phyloP scores from a whole-genome alignment of 163 green algal species.

The Scenedesmus sp. region DNA sequence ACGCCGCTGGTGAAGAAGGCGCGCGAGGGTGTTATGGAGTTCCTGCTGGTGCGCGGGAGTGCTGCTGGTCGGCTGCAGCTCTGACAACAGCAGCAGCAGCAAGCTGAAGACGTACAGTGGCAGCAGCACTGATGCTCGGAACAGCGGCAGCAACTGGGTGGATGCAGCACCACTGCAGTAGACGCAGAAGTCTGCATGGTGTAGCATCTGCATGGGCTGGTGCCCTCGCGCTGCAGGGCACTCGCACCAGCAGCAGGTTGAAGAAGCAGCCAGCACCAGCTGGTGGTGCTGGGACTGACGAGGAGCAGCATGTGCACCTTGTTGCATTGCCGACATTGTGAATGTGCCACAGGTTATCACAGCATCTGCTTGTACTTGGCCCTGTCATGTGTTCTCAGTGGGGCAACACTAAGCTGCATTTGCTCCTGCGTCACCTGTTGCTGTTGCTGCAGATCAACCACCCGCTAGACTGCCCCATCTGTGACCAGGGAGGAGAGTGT shows the following conservation, averaged over 20 bases:
- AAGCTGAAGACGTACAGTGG: neutral
- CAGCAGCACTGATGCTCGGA: neutral
- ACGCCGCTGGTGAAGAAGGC: conserved; percentile 98
- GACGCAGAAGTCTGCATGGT: too few relatives aligned
- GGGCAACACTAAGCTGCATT: neutral
- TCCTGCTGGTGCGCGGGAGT: conserved; percentile 88
- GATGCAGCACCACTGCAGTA: too few relatives aligned
- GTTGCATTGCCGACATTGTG: too few relatives aligned
- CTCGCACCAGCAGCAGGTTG: too few relatives aligned
- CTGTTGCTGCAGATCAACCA: conserved; percentile 92
- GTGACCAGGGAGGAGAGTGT: conserved; percentile 99
- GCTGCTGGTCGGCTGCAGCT: neutral
- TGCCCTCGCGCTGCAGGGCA: too few relatives aligned
- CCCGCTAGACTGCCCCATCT: conserved; percentile 99
- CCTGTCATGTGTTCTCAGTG: neutral
- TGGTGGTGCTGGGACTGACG: too few relatives aligned
- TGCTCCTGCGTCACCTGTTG: neutral
- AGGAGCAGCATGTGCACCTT: too few relatives aligned
- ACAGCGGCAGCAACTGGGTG: neutral
- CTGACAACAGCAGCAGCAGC: neutral
- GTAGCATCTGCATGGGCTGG: too few relatives aligned
- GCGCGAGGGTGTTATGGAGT: conserved; percentile 99
- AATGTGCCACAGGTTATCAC: too few relatives aligned
- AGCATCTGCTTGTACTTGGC: too few relatives aligned
- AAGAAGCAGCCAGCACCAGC: too few relatives aligned